Percentiles rank a stretch among this genome's conserved stretches.
phyloP scores from a whole-genome alignment of 2,329 filamentous ascomycete genomes.

The Alternaria burnsii region DNA sequence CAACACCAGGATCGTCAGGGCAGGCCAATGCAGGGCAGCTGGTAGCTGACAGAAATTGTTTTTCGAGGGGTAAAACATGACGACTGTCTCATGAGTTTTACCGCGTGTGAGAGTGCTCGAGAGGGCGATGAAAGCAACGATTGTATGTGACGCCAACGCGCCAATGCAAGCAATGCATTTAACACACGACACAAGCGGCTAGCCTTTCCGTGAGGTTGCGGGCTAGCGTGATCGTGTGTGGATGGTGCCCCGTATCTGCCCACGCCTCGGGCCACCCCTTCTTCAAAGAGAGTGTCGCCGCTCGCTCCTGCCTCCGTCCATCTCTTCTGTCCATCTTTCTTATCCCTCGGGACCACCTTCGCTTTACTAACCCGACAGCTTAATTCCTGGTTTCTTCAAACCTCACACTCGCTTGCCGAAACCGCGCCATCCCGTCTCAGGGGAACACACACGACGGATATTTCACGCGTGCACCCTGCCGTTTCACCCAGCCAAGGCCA shows the following conservation, averaged over 20 bases:
- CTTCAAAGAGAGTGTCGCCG: constrained; percentile 10
- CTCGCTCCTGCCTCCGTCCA: constrained; percentile 4
- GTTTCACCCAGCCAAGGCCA: constrained; percentile 7
- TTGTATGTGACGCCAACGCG: background rate
- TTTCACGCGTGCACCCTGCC: constrained; percentile 4
- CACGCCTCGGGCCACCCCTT: constrained; percentile 9
- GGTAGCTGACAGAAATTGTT: background rate
- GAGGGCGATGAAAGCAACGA: background rate
- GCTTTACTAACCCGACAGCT: constrained; percentile 12
- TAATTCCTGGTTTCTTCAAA: constrained; percentile 12
- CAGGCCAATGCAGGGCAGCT: constrained; percentile 6
- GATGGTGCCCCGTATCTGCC: constrained; percentile 9
- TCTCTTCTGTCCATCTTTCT: background rate
- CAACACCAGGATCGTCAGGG: constrained; percentile 3
- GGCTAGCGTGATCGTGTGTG: background rate
- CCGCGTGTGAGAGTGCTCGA: background rate
- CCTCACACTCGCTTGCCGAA: constrained; percentile 35
- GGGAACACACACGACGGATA: constrained; percentile 17
- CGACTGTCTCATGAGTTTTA: background rate
- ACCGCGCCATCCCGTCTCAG: constrained; percentile 17
- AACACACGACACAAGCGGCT: background rate
- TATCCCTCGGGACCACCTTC: constrained; percentile 16
- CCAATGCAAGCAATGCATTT: background rate
- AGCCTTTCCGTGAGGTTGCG: background rate
- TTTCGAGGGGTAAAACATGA: background rate